A percentile compares a stretch with the other conserved stretches of the same genome.
Evolutionary conservation across 176 grass and related monocot genomes (phyloP).

Genomic region (Oryza nivara): DNA sequence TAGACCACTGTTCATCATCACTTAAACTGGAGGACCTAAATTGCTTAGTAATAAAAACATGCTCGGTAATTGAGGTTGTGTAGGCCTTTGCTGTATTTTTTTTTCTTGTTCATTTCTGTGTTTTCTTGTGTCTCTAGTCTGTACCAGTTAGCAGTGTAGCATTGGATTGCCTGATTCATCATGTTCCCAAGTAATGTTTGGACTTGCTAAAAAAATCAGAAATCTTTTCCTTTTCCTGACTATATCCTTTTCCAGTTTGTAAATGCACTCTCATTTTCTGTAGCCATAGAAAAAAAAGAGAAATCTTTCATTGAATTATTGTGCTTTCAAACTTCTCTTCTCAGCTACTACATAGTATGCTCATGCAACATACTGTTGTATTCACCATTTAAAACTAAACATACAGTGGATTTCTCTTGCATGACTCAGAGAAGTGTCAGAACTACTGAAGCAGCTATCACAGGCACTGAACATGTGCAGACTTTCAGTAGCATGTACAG

Average conservation of each 20-base stretch:
- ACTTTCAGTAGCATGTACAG: background rate
- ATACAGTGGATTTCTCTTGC: constrained; percentile 10
- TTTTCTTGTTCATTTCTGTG: background rate
- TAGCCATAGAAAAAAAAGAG: background rate
- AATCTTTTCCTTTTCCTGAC: constrained; percentile 10
- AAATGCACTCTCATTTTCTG: background rate
- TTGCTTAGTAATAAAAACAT: constrained; percentile 16
- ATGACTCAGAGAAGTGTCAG: background rate
- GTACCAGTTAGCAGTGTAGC: background rate
- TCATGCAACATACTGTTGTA: constrained; percentile 8
- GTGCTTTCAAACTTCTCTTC: constrained; percentile 15
- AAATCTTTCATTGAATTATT: background rate
- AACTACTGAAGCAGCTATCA: constrained; percentile 23
- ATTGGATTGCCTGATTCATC: background rate
- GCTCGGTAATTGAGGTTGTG: constrained; percentile 5
- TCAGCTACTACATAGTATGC: background rate
- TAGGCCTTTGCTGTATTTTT: background rate
- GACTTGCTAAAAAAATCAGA: constrained; percentile 1
- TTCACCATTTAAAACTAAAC: background rate
- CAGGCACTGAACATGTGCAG: constrained; percentile 5
- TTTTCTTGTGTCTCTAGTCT: background rate
- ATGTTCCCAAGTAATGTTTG: background rate
- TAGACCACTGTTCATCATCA: background rate
- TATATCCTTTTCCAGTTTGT: background rate
- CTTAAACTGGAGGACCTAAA: constrained; percentile 11